Evolutionary conservation across 2,329 filamentous ascomycete species (phyloP).

Genomic region (Tolypocladium tundrense): DNA sequence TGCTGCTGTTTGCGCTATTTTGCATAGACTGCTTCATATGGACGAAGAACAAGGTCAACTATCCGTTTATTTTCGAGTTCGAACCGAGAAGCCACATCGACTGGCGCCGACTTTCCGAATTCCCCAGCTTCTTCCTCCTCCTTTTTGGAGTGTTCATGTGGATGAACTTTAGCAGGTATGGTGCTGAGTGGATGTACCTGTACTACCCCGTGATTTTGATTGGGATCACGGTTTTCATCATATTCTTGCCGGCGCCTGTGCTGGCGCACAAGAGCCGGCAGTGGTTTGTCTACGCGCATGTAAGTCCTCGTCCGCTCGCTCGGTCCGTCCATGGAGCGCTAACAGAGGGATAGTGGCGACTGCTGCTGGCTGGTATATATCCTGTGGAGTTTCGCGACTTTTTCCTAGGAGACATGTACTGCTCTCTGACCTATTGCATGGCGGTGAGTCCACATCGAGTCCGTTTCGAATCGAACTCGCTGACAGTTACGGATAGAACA

Average conservation of each 20-base stretch:
- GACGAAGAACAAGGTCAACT: constrained; percentile 81
- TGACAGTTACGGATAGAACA: constrained; percentile 48
- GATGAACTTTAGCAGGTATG: constrained; percentile 73
- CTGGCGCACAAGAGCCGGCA: constrained; percentile 67
- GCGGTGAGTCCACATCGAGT: constrained; percentile 48
- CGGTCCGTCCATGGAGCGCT: neutral
- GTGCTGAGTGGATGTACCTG: constrained; percentile 57
- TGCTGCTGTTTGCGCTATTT: constrained; percentile 75
- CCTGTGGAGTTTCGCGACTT: constrained; percentile 96
- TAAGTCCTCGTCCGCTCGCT: constrained; percentile 32
- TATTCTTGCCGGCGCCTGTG: constrained; percentile 66
- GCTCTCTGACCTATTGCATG: constrained; percentile 83
- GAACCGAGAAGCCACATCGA: constrained; percentile 78
- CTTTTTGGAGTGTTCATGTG: constrained; percentile 73
- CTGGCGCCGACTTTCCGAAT: constrained; percentile 79
- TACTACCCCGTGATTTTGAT: constrained; percentile 84
- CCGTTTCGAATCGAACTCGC: neutral
- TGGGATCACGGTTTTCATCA: constrained; percentile 51
- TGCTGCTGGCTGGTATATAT: constrained; percentile 76
- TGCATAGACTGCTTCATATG: constrained; percentile 77
- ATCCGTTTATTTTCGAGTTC: constrained; percentile 94
- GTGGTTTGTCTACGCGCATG: constrained; percentile 87
- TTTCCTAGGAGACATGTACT: constrained; percentile 96
- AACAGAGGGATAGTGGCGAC: constrained; percentile 55
- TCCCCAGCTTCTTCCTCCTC: constrained; percentile 76